These are phyloP conservation scores for Magnolia officinalis DNA, from an alignment of 164 flowering plant species.

Conservation along the genomic window DNA sequence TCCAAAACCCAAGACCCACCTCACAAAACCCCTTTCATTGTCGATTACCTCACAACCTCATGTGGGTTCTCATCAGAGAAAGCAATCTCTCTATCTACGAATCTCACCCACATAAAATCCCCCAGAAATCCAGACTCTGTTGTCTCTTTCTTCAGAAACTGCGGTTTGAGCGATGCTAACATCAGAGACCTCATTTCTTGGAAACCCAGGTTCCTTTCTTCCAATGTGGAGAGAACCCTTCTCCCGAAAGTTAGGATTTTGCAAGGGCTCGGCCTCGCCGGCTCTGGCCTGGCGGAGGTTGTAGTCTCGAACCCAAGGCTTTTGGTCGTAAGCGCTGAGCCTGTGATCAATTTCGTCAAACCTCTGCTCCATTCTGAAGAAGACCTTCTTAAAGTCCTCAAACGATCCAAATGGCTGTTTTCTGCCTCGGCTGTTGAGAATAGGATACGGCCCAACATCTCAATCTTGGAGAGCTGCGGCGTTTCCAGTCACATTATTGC, in stretches of 20 bases:
- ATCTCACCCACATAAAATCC: constrained; percentile 8
- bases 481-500: constrained; percentile 7
- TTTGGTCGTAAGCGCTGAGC: constrained; percentile 3
- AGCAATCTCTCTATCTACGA: constrained; percentile 9
- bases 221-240: constrained; percentile 19
- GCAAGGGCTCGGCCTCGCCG: constrained; percentile 16
- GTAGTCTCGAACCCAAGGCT: background rate
- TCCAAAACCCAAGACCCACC: background rate
- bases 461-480: constrained; percentile 13
- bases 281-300: constrained; percentile 5
- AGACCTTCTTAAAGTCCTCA: constrained; percentile 8
- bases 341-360: constrained; percentile 12
- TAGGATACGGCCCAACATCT: constrained; percentile 4
- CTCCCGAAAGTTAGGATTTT: constrained; percentile 15
- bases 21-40: constrained; percentile 5
- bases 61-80: constrained; percentile 13
- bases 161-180: constrained; percentile 13
- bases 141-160: constrained; percentile 8
- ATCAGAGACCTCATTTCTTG: constrained; percentile 4
- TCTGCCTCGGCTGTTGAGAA: background rate
- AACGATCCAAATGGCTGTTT: constrained; percentile 2
- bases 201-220: constrained; percentile 8
- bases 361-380: constrained; percentile 11
- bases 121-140: constrained; percentile 16
- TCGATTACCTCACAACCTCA: constrained; percentile 10